phyloP scores from a whole-genome alignment of 257 asterid genomes.

The Solanum chilense region DNA sequence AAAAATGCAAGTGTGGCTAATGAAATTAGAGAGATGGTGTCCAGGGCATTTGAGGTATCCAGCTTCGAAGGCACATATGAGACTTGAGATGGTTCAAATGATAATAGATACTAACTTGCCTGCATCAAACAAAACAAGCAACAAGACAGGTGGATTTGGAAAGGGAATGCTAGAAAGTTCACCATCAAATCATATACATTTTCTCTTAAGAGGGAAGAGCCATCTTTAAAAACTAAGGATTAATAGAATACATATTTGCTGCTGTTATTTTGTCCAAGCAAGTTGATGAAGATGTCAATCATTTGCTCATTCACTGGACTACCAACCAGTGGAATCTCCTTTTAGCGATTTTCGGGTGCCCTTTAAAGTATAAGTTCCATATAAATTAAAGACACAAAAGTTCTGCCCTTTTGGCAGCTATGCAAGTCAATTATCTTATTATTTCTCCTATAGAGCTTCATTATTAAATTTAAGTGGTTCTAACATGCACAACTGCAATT shows the following conservation, averaged over 20 bases:
- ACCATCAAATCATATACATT: neutral
- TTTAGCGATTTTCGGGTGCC: neutral
- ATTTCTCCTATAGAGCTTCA: neutral
- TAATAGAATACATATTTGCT: neutral
- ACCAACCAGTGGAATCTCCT: neutral
- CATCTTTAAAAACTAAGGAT: neutral
- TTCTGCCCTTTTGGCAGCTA: neutral
- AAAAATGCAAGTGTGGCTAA: neutral
- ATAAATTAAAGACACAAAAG: neutral
- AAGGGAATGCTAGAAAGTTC: neutral
- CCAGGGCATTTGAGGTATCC: neutral
- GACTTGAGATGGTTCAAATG: neutral
- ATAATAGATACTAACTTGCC: neutral
- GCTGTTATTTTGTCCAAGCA: neutral
- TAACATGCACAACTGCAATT: neutral
- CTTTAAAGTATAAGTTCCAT: neutral
- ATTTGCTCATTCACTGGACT: neutral
- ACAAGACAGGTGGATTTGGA: neutral
- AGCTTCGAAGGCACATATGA: neutral
- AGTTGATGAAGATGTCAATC: neutral
- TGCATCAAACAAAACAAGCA: neutral
- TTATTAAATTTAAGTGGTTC: neutral
- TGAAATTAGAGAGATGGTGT: neutral
- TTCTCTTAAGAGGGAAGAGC: neutral
- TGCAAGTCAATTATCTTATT: neutral